Evolutionary conservation across 257 asterid genomes (phyloP).

Genomic region (Salvia miltiorrhiza): DNA sequence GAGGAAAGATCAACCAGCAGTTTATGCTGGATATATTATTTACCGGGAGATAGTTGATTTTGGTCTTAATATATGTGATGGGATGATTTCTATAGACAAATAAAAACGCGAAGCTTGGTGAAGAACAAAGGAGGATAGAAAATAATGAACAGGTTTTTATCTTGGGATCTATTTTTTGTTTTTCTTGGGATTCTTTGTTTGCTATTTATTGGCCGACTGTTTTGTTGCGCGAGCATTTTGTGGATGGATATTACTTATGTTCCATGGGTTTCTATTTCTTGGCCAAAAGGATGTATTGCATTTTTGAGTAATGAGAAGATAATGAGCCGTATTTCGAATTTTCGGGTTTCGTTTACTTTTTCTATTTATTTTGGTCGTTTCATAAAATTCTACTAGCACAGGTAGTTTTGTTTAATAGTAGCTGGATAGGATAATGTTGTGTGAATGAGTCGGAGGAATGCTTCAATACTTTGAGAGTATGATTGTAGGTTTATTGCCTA

Average conservation of each 20-base stretch:
- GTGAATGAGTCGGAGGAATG: background rate
- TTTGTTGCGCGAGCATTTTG: background rate
- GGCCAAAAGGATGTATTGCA: background rate
- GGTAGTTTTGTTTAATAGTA: too few species aligned
- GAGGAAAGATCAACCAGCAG: conserved; percentile 2
- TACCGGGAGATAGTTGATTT: conserved; percentile 21
- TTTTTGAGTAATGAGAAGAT: too few species aligned
- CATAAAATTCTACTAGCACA: too few species aligned
- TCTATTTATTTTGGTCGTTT: background rate
- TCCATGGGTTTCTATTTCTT: background rate
- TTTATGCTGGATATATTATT: conserved; percentile 16
- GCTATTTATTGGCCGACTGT: conserved; percentile 12
- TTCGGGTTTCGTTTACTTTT: background rate
- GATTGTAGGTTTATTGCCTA: too few species aligned
- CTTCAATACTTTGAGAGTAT: too few species aligned
- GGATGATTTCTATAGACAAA: conserved; percentile 18
- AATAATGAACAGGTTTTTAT: conserved; percentile 20
- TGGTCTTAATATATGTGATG: conserved; percentile 24
- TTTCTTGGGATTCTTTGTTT: conserved; percentile 14
- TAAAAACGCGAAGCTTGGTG: conserved; percentile 16
- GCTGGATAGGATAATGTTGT: background rate
- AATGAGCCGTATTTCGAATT: too few species aligned
- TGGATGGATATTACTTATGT: background rate
- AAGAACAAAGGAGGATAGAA: conserved; percentile 1
- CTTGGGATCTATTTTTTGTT: background rate